A percentile compares a stretch with the other conserved stretches of the same genome.
phyloP scores from a whole-genome alignment of 2,329 filamentous ascomycete species.

The Fusarium dlaminii region DNA sequence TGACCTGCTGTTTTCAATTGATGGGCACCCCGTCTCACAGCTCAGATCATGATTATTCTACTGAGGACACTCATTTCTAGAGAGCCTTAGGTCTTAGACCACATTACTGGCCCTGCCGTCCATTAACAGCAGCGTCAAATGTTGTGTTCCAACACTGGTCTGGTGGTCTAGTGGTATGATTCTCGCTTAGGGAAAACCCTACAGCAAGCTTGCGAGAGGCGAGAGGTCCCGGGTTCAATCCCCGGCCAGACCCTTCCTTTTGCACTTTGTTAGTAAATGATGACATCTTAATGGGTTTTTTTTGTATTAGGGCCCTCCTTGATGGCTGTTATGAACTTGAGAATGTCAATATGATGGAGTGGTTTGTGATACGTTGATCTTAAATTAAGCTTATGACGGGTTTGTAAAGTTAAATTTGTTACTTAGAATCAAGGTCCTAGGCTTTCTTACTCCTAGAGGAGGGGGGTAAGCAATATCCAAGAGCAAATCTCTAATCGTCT shows the following conservation, averaged over 20 bases:
- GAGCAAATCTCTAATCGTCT: background rate
- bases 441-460: background rate
- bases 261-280: background rate
- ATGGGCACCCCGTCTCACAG: background rate
- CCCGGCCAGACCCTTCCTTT: slow-evolving; percentile 54
- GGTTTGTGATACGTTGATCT: background rate
- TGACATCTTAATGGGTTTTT: background rate
- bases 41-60: background rate
- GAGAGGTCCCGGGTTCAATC: slow-evolving; percentile 60
- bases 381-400: too few species aligned
- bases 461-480: background rate
- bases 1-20: background rate
- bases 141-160: slow-evolving; percentile 43
- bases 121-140: background rate
- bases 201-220: slow-evolving; percentile 54
- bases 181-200: slow-evolving; percentile 71
- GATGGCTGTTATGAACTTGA: too few species aligned
- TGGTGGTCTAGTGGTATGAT: slow-evolving; percentile 75
- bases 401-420: too few species aligned
- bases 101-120: background rate
- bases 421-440: background rate
- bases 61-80: too few species aligned
- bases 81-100: fast-evolving
- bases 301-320: background rate
- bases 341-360: background rate